Conservation (phyloP, 176 grass and related monocot species). For the Tillandsia leiboldiana region DNA sequence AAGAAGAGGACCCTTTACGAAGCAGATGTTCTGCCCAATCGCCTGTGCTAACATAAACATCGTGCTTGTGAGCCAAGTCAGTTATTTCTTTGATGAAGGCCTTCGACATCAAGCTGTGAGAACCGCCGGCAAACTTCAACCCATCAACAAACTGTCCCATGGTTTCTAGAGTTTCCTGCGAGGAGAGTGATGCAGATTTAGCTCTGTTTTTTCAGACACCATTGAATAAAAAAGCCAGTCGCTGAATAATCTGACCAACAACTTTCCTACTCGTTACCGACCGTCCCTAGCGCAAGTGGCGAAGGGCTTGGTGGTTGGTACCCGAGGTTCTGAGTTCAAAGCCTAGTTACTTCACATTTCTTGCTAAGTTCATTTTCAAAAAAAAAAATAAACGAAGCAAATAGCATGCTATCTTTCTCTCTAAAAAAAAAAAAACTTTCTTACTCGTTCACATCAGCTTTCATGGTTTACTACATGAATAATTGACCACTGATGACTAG, state of each 20-base stretch:
- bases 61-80: conserved; percentile 70
- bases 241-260: background rate
- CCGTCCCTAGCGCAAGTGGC: too few species aligned
- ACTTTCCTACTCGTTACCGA: background rate
- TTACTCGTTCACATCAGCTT: background rate
- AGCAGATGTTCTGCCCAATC: conserved; percentile 90
- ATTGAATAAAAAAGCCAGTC: background rate
- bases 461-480: background rate
- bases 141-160: conserved; percentile 68
- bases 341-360: too few species aligned
- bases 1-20: conserved; percentile 60
- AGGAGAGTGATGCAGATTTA: background rate
- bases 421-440: background rate
- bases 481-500: background rate
- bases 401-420: too few species aligned
- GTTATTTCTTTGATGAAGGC: conserved; percentile 61
- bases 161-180: conserved; percentile 58
- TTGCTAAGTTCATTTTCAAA: too few species aligned
- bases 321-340: too few species aligned
- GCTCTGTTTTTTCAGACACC: background rate
- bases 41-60: conserved; percentile 92
- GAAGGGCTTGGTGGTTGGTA: too few species aligned
- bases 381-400: too few species aligned
- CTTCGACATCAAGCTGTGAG: conserved; percentile 68
- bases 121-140: conserved; percentile 84